phyloP scores from a whole-genome alignment of 768 basidiomycete species.

The Pilatotrama ljubarskyi region DNA sequence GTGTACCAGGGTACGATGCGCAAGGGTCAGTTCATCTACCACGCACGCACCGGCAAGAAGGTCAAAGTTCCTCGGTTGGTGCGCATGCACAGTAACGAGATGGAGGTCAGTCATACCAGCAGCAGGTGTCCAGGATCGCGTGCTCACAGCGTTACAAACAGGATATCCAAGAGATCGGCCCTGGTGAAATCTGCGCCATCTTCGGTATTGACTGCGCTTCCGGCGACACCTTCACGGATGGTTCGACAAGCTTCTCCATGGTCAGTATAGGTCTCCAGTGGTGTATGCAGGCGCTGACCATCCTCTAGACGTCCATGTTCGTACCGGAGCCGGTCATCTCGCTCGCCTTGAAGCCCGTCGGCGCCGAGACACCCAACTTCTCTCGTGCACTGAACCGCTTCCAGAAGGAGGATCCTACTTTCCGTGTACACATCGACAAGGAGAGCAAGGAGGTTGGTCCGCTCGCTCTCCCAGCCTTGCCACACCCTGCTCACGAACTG shows the following conservation, averaged over 20 bases:
- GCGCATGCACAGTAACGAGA: conserved; percentile 98
- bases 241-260: conserved; percentile 90
- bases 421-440: conserved; percentile 92
- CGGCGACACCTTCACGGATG: conserved; percentile 97
- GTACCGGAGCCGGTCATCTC: conserved; percentile 99
- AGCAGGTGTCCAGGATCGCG: background rate
- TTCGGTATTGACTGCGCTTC: conserved; percentile 98
- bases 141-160: conserved; percentile 30
- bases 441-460: conserved; percentile 86
- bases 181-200: conserved; percentile 98
- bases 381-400: conserved; percentile 96
- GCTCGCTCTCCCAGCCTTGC: background rate
- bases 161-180: conserved; percentile 92
- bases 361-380: conserved; percentile 93
- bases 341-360: conserved; percentile 87
- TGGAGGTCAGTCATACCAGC: conserved; percentile 68
- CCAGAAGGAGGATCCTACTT: conserved; percentile 98
- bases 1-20: conserved; percentile 95
- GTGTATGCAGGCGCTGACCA: background rate
- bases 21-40: conserved; percentile 82
- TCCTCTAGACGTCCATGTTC: conserved; percentile 87
- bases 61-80: conserved; percentile 96
- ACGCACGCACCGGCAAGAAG: conserved; percentile 93
- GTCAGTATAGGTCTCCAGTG: conserved; percentile 38
- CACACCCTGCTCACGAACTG: background rate